Evolutionary conservation across 2,329 filamentous ascomycete species (phyloP), one percentile per base, ranked within the genome.

Genomic region (Hymenoscyphus albidus): DNA sequence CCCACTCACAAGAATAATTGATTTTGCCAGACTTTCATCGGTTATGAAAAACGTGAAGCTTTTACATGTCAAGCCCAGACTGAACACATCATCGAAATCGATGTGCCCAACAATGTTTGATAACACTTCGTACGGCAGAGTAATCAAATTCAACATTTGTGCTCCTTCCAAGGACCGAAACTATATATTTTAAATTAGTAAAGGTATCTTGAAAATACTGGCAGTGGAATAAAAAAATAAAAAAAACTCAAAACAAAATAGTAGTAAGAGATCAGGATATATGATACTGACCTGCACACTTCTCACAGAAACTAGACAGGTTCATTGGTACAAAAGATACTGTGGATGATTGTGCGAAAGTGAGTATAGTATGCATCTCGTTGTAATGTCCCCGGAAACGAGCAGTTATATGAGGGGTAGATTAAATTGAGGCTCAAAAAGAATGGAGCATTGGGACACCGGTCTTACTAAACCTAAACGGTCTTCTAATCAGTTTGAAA

Each of bases 71-170:
- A 63, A 59, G 22, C 63, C 70, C n/a, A 76, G 64, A 64, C 67
- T 71, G 56, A 74, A 74, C 16, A 73, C 68, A 69, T 75, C 74
- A 40, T 74, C 70, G 55, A 75, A 73, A 54, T 67, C 62, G 54
- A 76, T 63, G 51, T 68, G 65, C 51, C 57, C 61, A 38, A 73
- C 66, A 35, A 76, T 70, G 61, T 70, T 70, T 54, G 70, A 65
- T 38, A 73, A 63, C 5, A 75, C 68, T 66, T 76, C 74, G 66
- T 75, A 74, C 10, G 74, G 74, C 54, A 75, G 57, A 62, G 62
- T 64, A 35, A 65, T 57, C 65, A 75, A 66, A 42, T 66, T 61
- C 55, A 70, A 69, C 73, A 74, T 74, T 51, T 56, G 51, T n/a
- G 55, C 48, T 56, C 6, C 7, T 51, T 51, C 7, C n/a, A 54